Evolutionary conservation across 352 stramenopile genomes (phyloP), one percentile per base, ranked within the genome.

Genomic region (Discostella stelligera): DNA sequence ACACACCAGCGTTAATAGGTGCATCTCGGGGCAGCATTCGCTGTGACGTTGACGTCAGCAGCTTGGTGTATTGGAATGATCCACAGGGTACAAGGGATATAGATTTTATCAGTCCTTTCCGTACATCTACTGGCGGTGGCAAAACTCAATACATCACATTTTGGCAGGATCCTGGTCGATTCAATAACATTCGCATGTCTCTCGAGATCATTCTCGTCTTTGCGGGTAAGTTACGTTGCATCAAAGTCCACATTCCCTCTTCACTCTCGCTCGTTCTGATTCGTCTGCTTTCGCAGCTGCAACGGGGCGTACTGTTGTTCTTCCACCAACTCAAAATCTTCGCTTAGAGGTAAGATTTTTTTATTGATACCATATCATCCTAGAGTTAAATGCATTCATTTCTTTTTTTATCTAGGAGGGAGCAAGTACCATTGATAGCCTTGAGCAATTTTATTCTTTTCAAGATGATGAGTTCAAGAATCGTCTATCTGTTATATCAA

Each of bases 281-380:
- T 25, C 20, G 41, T 66, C 91, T 27, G 72, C 95, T 8, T 89
- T 95, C 60, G 90, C 92, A 39, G 84, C 81, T 58, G 89, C 81
- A 49, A 95, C 91, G 6, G 92, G 92, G 4, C 79, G 93, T 50
- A 96, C 90, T 30, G 73, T 97, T n/a, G 94, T 97, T 16, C 74
- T 97, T 54, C 94, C 94, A 44, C 91, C 93, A 10, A 84, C 78
- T 18, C 87, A 94, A 67, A 78, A 73, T 39, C 75, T 94, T 46
- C 91, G 94, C 63, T 79, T 94, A 16, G 70, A 79, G 59, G 64
- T 72, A 48, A 72, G 52, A 32, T 64, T 48, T 52, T 18, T 58
- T 44, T 25, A 16, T 59, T 27, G n/a, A n/a, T n/a, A n/a, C n/a
- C n/a, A n/a, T n/a, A n/a, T 56, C 61, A 54, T 27, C 48, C 3